A percentile compares a stretch with the other conserved stretches of the same genome.
phyloP scores from a whole-genome alignment of 192 early-diverging fungal species.

The Linnemannia hyalina region DNA sequence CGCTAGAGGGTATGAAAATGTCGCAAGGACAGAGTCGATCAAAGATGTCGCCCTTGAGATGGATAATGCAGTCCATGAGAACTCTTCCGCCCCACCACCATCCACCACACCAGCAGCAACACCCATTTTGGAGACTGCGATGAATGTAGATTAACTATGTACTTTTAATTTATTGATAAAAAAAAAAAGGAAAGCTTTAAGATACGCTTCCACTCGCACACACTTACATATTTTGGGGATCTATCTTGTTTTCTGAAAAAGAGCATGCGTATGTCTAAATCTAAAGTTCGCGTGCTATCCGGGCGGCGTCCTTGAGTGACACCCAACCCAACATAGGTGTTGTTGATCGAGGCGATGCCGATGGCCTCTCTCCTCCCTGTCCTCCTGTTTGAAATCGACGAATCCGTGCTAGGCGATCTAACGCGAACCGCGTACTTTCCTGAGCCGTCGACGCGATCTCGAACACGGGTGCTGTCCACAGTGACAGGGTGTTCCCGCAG shows the following conservation, averaged over 20 bases:
- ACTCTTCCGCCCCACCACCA: background rate
- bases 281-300: conserved; percentile 24
- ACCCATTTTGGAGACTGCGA: background rate
- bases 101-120: background rate
- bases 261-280: background rate
- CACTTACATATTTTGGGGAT: no score
- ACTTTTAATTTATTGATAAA: background rate
- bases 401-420: conserved; percentile 31
- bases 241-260: background rate
- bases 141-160: conserved; percentile 4
- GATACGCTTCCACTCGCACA: no score
- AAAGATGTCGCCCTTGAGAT: background rate
- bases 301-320: conserved; percentile 30
- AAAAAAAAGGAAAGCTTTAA: no score
- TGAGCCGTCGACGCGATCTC: conserved; percentile 20
- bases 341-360: background rate
- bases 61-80: background rate
- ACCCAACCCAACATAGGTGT: conserved; percentile 19
- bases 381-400: background rate
- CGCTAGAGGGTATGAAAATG: background rate
- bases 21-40: background rate
- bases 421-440: conserved; percentile 26
- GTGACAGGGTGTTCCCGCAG: conserved; percentile 4
- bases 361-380: background rate
- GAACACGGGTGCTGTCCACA: conserved; percentile 45